Conservation (phyloP, 306 rosid species). For the Betula pendula region DNA sequence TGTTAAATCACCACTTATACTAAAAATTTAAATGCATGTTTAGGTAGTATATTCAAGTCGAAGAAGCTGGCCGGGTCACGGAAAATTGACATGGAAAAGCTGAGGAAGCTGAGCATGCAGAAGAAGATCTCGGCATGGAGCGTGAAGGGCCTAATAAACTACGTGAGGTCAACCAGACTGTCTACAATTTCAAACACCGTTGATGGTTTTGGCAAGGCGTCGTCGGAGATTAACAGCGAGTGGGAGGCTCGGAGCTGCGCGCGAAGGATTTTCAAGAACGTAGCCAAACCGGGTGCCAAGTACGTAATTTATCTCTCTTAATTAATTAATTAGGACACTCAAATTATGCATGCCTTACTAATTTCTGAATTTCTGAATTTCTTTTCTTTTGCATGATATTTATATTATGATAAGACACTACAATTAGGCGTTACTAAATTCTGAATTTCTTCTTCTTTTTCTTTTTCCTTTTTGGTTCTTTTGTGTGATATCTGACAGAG, state of each 20-base stretch:
- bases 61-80: slow-evolving; percentile 35
- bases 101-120: slow-evolving; percentile 45
- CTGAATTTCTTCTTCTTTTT: no score
- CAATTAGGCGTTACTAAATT: no score
- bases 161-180: slow-evolving; percentile 43
- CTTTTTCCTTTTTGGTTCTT: no score
- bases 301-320: slow-evolving; percentile 1
- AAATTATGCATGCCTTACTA: background rate
- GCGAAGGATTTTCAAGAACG: slow-evolving; percentile 49
- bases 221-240: slow-evolving; percentile 50
- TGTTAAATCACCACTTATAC: no score
- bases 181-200: slow-evolving; percentile 45
- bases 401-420: no score
- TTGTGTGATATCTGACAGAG: no score
- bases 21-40: no score
- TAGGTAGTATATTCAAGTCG: slow-evolving; percentile 4
- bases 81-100: slow-evolving; percentile 52
- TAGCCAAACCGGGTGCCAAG: slow-evolving; percentile 60
- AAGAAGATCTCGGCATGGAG: slow-evolving; percentile 42
- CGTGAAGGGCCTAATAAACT: slow-evolving; percentile 43
- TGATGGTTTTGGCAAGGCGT: slow-evolving; percentile 39
- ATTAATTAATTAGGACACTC: background rate
- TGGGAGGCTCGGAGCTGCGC: slow-evolving; percentile 57
- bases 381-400: no score
- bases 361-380: no score